Conservation (phyloP, 805 yeast genomes). For the Metschnikowia dekortorum region DNA sequence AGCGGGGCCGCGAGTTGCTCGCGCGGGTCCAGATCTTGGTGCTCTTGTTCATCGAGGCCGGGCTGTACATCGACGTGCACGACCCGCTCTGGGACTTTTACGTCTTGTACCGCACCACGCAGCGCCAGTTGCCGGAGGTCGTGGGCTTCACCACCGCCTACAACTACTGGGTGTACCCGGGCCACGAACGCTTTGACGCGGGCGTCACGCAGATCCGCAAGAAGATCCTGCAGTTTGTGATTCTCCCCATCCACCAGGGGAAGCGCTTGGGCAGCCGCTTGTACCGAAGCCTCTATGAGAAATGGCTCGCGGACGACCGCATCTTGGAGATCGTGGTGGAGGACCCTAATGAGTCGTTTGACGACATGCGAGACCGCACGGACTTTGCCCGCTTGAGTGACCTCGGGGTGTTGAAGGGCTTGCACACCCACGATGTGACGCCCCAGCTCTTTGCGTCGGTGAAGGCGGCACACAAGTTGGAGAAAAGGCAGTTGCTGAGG, state of each 20-base stretch:
- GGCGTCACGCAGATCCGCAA: slow-evolving; percentile 43
- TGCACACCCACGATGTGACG: slow-evolving; percentile 6
- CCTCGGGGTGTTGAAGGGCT: slow-evolving; percentile 7
- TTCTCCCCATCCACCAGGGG: slow-evolving; percentile 81
- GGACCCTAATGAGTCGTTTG: slow-evolving; percentile 92
- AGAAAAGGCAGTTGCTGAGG: slow-evolving; percentile 72
- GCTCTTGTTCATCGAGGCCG: slow-evolving; percentile 87
- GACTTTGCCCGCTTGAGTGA: slow-evolving; percentile 47
- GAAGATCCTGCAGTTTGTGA: slow-evolving; percentile 82
- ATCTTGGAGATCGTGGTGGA: slow-evolving; percentile 81
- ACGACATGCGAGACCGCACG: slow-evolving; percentile 79
- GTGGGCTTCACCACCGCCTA: slow-evolving; percentile 83
- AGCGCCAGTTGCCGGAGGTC: slow-evolving; percentile 37
- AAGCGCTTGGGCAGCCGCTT: slow-evolving; percentile 65
- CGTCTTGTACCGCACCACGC: slow-evolving; percentile 37
- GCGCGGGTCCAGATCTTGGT: slow-evolving; percentile 74
- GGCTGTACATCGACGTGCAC: slow-evolving; percentile 71
- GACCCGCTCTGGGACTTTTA: slow-evolving; percentile 83
- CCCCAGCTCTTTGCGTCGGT: slow-evolving; percentile 36
- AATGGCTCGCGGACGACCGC: slow-evolving; percentile 49
- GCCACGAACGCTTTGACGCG: slow-evolving; percentile 48
- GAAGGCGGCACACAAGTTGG: slow-evolving; percentile 52
- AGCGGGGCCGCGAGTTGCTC: slow-evolving; percentile 50
- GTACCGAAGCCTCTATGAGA: slow-evolving; percentile 51
- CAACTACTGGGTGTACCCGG: slow-evolving; percentile 73